A percentile compares a stretch with the other conserved stretches of the same genome.
These are phyloP conservation scores for Pseudogymnoascus sp. DNA, from an alignment of 2,329 filamentous ascomycete species.

Conservation along the genomic window DNA sequence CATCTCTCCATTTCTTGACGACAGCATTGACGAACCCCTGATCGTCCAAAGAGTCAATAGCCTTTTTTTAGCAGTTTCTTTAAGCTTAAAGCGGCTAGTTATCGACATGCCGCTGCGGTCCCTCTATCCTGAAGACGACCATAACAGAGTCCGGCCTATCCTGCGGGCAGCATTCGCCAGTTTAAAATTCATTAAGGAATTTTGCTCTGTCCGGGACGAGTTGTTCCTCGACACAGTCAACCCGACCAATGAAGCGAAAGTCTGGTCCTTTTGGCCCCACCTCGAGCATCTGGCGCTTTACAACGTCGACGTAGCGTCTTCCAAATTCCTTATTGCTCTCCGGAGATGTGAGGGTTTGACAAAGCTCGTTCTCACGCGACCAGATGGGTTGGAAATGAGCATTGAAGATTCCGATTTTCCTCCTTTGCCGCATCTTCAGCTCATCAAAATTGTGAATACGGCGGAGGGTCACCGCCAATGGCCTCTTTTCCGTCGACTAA, in stretches of 20 bases:
- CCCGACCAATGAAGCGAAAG: conserved; percentile 26
- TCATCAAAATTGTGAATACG: no score
- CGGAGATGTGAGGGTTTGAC: conserved; percentile 33
- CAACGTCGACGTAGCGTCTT: conserved; percentile 31
- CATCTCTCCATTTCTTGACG: conserved; percentile 32
- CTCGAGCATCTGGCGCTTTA: conserved; percentile 39
- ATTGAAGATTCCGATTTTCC: no score
- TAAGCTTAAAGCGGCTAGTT: conserved; percentile 38
- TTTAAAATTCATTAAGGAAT: conserved; percentile 39
- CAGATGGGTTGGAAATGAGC: conserved; percentile 26
- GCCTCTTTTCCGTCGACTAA: no score
- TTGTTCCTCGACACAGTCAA: conserved; percentile 31
- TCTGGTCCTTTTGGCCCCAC: conserved; percentile 39
- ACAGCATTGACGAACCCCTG: conserved; percentile 37
- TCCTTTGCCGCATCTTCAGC: no score
- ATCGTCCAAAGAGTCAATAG: conserved; percentile 35
- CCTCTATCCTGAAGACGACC: conserved; percentile 37
- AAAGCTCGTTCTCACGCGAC: conserved; percentile 37
- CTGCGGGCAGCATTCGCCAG: conserved; percentile 39
- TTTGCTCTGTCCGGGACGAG: conserved; percentile 41
- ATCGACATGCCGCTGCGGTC: conserved; percentile 42
- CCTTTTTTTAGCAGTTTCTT: conserved; percentile 35
- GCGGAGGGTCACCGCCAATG: no score
- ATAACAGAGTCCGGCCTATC: conserved; percentile 29
- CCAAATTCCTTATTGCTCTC: conserved; percentile 33